Evolutionary conservation across 2,329 filamentous ascomycete genomes (phyloP), one percentile per base, ranked within the genome.

Genomic region (Cryphonectria parasitica): DNA sequence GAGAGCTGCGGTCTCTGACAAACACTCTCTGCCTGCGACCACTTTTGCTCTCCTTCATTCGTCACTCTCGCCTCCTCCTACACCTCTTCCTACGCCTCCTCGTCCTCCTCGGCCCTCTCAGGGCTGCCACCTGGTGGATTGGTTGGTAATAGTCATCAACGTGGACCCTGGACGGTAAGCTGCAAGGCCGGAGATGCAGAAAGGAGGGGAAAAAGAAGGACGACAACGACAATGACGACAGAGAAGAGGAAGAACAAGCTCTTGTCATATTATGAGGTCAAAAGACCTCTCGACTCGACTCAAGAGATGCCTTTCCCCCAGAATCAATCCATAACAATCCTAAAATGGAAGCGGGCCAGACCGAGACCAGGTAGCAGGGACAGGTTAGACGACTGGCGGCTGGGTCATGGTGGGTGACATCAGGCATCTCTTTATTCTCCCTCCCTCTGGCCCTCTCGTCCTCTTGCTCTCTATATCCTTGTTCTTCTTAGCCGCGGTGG

Each of bases 341-440:
- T 25, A 64, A 13, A 49, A 36, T 28, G 41, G 41, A 52, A 64
- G 41, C 43, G 63, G 28, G 43, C 63, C 41, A 64, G 63, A 52
- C 63, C 63, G 63, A 64, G 63, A 64, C 6, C 19, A 41, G 25
- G 45, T 19, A 49, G 19, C 19, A 34, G 41, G 62, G 41, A 63
- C 36, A 39, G 62, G 19, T 41, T 34, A 45, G 22, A 28, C 61
- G 45, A 62, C 39, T 39, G 61, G 45, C 61, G 45, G 61, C 36
- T 22, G 3, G 6, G 8, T n/a, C 11, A 49, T 49, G 45, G 45
- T 49, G 45, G 45, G 45, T 49, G 43, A 49, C 45, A 49, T n/a
- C 45, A 49, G 45, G 45, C 45, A 49, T 10, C 45, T 49, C 7
- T 49, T 49, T 49, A 13, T 7, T n/a, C n/a, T n/a, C 45, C 7